A percentile compares a stretch with the other conserved stretches of the same genome.
Conservation (phyloP, 164 flowering plant genomes). For the Vitis cinerea region DNA sequence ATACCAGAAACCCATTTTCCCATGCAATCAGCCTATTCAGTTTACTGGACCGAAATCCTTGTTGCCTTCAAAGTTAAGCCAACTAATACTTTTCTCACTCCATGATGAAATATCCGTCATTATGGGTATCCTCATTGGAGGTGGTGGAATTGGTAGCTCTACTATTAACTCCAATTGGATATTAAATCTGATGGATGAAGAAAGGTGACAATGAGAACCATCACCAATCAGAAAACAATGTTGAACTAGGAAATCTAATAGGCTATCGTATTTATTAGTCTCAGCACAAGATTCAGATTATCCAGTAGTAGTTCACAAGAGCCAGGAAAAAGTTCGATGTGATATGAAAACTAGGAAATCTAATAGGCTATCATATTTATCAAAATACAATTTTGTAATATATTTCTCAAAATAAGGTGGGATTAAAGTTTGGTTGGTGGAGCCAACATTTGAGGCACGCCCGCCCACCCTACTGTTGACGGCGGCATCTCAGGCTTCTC, state of each 20-base stretch:
- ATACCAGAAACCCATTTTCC: too few relatives aligned
- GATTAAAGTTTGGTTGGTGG: neutral
- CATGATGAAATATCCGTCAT: too few relatives aligned
- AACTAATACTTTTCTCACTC: too few relatives aligned
- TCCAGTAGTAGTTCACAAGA: constrained; percentile 26
- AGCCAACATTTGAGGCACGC: neutral
- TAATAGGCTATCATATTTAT: constrained; percentile 34
- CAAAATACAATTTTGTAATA: constrained; percentile 47
- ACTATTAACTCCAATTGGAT: constrained; percentile 18
- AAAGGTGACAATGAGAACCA: constrained; percentile 84
- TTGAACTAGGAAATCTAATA: neutral
- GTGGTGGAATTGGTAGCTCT: constrained; percentile 19
- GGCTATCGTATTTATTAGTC: neutral
- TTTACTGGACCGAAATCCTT: too few relatives aligned
- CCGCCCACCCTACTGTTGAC: neutral
- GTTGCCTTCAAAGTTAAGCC: too few relatives aligned
- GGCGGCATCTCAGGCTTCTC: too few relatives aligned
- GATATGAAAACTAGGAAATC: constrained; percentile 37
- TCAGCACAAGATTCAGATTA: constrained; percentile 15
- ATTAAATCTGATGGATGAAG: constrained; percentile 43
- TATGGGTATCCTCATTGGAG: too few relatives aligned
- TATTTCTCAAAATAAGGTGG: constrained; percentile 23
- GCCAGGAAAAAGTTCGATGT: constrained; percentile 21
- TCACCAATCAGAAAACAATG: constrained; percentile 62
- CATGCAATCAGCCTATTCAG: too few relatives aligned